Conservation (phyloP, 148 eudicot genomes). For the Talinum fruticosum region DNA sequence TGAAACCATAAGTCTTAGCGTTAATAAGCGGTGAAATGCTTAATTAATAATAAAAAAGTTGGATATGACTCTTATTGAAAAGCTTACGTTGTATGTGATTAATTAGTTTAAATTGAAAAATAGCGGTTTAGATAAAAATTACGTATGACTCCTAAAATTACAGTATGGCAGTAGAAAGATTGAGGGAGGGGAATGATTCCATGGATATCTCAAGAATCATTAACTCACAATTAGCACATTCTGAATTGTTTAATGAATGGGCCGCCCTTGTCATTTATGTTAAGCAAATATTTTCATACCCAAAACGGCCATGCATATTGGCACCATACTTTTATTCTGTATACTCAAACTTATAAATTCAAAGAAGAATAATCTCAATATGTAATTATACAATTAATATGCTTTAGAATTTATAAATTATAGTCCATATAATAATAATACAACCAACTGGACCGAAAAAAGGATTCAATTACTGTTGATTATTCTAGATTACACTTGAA, state of each 20-base stretch:
- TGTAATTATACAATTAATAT: not conserved
- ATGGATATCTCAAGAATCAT: not conserved
- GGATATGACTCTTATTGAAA: too few relatives aligned
- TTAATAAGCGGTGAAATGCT: too few relatives aligned
- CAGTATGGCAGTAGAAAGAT: too few relatives aligned
- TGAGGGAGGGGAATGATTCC: not conserved
- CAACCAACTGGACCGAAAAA: not conserved
- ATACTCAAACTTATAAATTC: not conserved
- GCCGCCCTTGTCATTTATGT: not conserved
- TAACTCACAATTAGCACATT: not conserved
- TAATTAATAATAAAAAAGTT: too few relatives aligned
- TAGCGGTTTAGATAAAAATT: too few relatives aligned
- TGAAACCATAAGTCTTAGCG: too few relatives aligned
- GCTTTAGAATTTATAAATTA: not conserved
- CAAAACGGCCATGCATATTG: not conserved
- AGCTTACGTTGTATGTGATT: too few relatives aligned
- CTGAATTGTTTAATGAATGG: not conserved
- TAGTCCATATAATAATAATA: not conserved
- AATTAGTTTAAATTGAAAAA: too few relatives aligned
- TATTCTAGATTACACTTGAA: not conserved
- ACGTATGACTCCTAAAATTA: too few relatives aligned
- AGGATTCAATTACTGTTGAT: not conserved
- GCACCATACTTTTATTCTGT: not conserved
- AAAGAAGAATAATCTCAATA: not conserved
- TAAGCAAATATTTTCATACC: not conserved